These are phyloP conservation scores for Acanthamoeba castellanii DNA, from an alignment of 208 protist genomes.

Conservation along the genomic window DNA sequence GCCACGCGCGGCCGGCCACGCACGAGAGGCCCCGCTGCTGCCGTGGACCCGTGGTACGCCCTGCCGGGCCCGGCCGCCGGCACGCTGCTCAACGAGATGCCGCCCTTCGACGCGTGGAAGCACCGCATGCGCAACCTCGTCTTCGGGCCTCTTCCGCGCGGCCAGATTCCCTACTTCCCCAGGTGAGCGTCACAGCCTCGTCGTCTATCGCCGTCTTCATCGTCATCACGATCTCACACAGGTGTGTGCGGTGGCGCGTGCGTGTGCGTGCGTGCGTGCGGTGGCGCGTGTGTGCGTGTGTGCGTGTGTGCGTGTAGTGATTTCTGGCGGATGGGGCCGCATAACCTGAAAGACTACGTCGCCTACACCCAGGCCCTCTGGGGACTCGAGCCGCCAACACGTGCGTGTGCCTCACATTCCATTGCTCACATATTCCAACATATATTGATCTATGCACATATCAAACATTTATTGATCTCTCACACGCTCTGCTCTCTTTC, in stretches of 20 bases:
- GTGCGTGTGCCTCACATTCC: not conserved
- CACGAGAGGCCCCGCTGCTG: not conserved
- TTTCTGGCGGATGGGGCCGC: slow-evolving; percentile 16
- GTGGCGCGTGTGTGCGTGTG: too few relatives aligned
- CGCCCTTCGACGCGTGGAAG: not conserved
- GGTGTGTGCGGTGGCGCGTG: not conserved
- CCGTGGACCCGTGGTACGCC: not conserved
- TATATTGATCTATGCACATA: not conserved
- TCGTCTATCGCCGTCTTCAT: not conserved
- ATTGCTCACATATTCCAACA: not conserved
- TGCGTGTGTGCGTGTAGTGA: too few relatives aligned
- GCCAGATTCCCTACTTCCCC: not conserved
- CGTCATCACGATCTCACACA: not conserved
- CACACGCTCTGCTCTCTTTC: too few relatives aligned
- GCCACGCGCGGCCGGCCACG: not conserved
- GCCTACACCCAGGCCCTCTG: not conserved
- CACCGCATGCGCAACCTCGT: not conserved
- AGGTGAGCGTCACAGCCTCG: not conserved
- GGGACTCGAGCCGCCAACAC: not conserved
- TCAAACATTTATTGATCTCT: too few relatives aligned
- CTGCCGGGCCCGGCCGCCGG: not conserved
- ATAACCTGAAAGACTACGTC: not conserved
- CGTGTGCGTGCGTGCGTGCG: not conserved
- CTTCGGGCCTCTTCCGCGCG: slow-evolving; percentile 8
- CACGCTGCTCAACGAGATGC: not conserved